A percentile compares a stretch with the other conserved stretches of the same genome.
These are phyloP conservation scores for Phialophora verrucosa DNA, from an alignment of 2,329 filamentous ascomycete species.

Conservation along the genomic window DNA sequence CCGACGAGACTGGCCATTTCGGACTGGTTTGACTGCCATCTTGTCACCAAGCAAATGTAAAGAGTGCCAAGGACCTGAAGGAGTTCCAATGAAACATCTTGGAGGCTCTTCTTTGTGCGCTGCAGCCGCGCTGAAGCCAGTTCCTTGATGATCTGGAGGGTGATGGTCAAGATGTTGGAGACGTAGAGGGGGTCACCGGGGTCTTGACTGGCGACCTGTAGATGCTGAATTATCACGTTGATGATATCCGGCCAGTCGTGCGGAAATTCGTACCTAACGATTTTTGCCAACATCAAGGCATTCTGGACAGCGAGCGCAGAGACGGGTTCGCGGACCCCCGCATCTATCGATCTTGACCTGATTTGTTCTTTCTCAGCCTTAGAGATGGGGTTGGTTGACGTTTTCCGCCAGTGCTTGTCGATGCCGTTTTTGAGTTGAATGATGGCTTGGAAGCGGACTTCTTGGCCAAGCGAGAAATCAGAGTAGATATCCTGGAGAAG, in stretches of 20 bases:
- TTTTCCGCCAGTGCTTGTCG: conserved; percentile 90
- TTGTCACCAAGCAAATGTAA: conserved; percentile 72
- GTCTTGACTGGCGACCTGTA: conserved; percentile 38
- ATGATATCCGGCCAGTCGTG: conserved; percentile 70
- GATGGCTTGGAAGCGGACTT: conserved; percentile 85
- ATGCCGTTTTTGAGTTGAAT: conserved; percentile 97
- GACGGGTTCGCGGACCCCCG: conserved; percentile 77
- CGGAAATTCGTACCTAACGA: conserved; percentile 88
- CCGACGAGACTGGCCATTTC: conserved; percentile 68
- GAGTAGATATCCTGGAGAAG: conserved; percentile 80
- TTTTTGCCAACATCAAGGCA: conserved; percentile 83
- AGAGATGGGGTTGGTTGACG: conserved; percentile 69
- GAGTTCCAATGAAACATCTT: conserved; percentile 79
- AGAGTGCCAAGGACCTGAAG: conserved; percentile 79
- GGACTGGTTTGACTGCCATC: conserved; percentile 62
- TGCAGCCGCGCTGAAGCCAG: conserved; percentile 78
- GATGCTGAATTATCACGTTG: conserved; percentile 48
- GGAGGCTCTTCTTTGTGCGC: conserved; percentile 75
- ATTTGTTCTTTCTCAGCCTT: conserved; percentile 78
- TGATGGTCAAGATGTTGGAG: conserved; percentile 41
- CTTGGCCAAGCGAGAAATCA: conserved; percentile 74
- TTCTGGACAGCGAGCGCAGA: conserved; percentile 81
- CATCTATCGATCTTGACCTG: conserved; percentile 74
- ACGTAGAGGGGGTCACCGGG: conserved; percentile 24
- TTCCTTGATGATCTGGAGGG: conserved; percentile 90